phyloP scores from a whole-genome alignment of 805 yeast genomes.

The Candida vaughaniae region DNA sequence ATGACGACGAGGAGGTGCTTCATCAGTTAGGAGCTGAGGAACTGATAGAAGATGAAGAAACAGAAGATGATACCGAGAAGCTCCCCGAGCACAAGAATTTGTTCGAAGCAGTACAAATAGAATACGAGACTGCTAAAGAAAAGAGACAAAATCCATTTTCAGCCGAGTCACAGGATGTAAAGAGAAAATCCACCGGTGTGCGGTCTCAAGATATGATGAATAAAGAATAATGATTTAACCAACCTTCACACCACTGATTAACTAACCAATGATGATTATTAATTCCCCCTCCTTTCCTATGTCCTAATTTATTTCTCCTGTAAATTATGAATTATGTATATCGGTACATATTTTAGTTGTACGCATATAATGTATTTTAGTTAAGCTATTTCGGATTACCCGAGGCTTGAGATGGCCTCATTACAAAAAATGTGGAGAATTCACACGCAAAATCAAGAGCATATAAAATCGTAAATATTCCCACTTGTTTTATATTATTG shows the following conservation, averaged over 20 bases:
- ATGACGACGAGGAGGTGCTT: constrained; percentile 5
- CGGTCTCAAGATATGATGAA: no score
- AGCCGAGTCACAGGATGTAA: background rate
- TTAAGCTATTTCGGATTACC: no score
- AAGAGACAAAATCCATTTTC: constrained; percentile 2
- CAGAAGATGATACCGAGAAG: background rate
- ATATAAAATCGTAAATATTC: background rate
- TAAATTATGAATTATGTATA: background rate
- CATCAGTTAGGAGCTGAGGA: no score
- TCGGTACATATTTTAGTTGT: background rate
- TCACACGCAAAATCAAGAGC: background rate
- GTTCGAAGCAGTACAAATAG: constrained; percentile 7
- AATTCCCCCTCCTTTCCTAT: no score
- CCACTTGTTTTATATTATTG: background rate
- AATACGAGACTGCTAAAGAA: constrained; percentile 4
- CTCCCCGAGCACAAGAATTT: constrained; percentile 5
- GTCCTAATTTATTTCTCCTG: background rate
- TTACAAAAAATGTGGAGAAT: background rate
- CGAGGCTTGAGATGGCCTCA: background rate
- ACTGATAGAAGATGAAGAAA: constrained; percentile 2
- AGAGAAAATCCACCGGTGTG: background rate
- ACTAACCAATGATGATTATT: no score
- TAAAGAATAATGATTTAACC: no score
- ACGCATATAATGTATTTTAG: no score
- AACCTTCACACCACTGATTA: no score